Evolutionary conservation across 2,329 filamentous ascomycete species (phyloP), one percentile per base, ranked within the genome.

Genomic region (Ophiostoma australiae): DNA sequence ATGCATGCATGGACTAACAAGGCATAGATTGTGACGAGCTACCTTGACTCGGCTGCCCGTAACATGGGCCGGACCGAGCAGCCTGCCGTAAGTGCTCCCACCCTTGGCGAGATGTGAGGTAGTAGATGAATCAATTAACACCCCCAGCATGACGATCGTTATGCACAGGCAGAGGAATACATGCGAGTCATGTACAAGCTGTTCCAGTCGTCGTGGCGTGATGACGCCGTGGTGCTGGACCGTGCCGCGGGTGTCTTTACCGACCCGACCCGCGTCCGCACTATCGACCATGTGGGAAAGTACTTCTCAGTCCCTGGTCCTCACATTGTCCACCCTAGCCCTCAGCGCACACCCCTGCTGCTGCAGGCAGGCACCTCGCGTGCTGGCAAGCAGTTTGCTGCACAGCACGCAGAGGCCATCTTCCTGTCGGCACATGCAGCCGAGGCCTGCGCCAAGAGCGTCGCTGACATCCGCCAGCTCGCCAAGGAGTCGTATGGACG

Each of bases 401-500:
- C 75, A 15, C 72, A 74, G 69, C 75, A 77, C 67, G 76, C 75
- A 63, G 76, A 77, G 67, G 73, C 73, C 52, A 73, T 77, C 35
- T 77, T 74, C 67, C 52, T 76, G 31, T 73, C 72, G 3, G 75
- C 73, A 1, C 73, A 73, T 20, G 71, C 66, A 5, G 72, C 75
- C 1, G 37, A 73, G 3, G 71, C 72, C 13, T 70, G 70, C 6
- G 68, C 68, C 20, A 69, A 69, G 27, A 72, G 65, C 31, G 74
- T 76, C 61, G 71, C 70, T 2, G 69, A 73, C 8, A 76, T 75
- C 67, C 74, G 75, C 0, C 7, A 92, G 91, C 58, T 58, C n/a
- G 72, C 70, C 5, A 70, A 69, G 1, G 73, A 66, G 8, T 52
- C 68, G 10, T 69, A 69, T 13, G 74, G 74, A 13, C 75, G 75